Conservation (phyloP, 495 filamentous ascomycete species). For the Baudoinia panamericana region DNA sequence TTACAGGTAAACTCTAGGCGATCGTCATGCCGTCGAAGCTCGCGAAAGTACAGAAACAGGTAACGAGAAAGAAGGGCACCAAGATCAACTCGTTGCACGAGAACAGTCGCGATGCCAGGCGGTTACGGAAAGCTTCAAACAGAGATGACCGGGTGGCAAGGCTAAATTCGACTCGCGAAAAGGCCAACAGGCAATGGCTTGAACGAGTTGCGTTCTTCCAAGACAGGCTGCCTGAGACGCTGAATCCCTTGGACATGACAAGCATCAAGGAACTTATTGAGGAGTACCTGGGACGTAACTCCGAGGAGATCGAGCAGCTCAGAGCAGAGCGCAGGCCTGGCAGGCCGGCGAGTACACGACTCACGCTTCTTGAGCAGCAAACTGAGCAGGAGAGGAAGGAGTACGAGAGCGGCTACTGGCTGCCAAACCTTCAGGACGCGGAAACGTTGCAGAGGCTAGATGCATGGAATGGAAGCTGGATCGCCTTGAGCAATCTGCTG, state of each 20-base stretch:
- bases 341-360: constrained; percentile 60
- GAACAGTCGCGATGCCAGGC: constrained; percentile 65
- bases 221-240: constrained; percentile 42
- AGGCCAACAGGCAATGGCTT: constrained; percentile 49
- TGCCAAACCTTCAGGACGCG: constrained; percentile 47
- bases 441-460: constrained; percentile 41
- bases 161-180: constrained; percentile 46
- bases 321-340: constrained; percentile 69
- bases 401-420: constrained; percentile 68
- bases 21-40: constrained; percentile 64
- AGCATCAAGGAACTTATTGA: constrained; percentile 50
- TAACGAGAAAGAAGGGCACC: constrained; percentile 59
- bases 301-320: constrained; percentile 58
- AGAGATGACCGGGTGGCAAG: constrained; percentile 65
- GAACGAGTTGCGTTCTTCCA: constrained; percentile 61
- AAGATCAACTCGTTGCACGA: constrained; percentile 59
- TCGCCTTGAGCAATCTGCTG: constrained; percentile 43
- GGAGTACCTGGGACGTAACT: constrained; percentile 60
- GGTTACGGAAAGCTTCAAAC: constrained; percentile 56
- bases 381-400: constrained; percentile 63
- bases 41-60: constrained; percentile 70
- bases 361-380: constrained; percentile 62
- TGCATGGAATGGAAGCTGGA: constrained; percentile 52
- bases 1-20: constrained; percentile 1
- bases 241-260: constrained; percentile 41